Base-by-base conservation (phyloP, 2,329 filamentous ascomycete species). In the Trichoderma lentiforme region DNA sequence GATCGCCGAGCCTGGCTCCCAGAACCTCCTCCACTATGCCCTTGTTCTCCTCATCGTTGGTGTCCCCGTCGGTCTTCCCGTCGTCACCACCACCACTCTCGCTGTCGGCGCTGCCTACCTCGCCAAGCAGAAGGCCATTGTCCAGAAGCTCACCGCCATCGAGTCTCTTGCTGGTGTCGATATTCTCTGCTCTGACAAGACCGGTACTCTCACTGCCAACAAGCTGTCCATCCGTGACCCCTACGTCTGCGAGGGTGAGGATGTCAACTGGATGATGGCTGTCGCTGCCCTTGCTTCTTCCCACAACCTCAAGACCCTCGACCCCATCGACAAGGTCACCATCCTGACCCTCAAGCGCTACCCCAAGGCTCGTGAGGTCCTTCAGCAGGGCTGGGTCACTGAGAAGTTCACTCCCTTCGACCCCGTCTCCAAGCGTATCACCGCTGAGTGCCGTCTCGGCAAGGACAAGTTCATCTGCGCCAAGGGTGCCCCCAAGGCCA, bases 141-240 rank as follows among this genome's bases (percentile, higher is more conserved):
- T 97, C 76, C 94, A 97, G 86, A 97, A 95, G 86, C 90, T 97
- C 70, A 94, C 92, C 43, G 94, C 94, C 75, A 97, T 97, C 74
- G 94, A 97, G 86, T 97, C 94, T 26, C 88, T 97, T 75, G 94
- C 94, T 80, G 94, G 94, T 86, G 94, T 97, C 74, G 92, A 97
- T 84, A 96, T 97, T 82, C 92, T 97, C 72, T 97, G 94, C 87
- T 95, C 94, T 70, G 94, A 97, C 88, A 97, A 97, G 89, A 97
- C 94, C 36, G 94, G 94, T 85, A 97, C 94, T 72, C 84, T 97
- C 80, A 97, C 94, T 80, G 96, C 95, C 88, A 97, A 97, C 88
- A 97, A 96, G 87, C 89, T 97, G 26, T 95, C 93, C 74, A 87
- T 97, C 63, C 87, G 92, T 70, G 94, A 97, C 80, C 94, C 94